Evolutionary conservation across 2,329 filamentous ascomycete species (phyloP).

Genomic region (Colletotrichum truncatum): DNA sequence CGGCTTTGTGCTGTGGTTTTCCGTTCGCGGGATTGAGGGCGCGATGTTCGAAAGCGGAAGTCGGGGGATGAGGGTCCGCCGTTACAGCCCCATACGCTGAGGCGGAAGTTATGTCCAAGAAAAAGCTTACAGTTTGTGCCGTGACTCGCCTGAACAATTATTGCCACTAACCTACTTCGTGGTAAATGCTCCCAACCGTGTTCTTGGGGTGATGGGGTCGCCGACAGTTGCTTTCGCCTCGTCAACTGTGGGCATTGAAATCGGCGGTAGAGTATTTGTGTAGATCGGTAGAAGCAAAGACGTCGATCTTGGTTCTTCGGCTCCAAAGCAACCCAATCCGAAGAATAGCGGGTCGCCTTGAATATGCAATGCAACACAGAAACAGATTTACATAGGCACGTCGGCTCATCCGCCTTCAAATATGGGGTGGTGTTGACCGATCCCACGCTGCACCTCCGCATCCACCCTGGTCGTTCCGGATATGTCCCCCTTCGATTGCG

Average conservation of each 20-base stretch:
- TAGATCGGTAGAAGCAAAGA: constrained; percentile 3
- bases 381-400: not conserved
- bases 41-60: constrained; percentile 18
- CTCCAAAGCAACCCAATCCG: not conserved
- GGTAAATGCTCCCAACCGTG: too few relatives aligned
- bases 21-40: constrained; percentile 8
- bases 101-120: constrained; percentile 1
- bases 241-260: not conserved
- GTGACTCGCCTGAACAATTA: too few relatives aligned
- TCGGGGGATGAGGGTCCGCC: constrained; percentile 24
- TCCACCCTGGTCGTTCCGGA: not conserved
- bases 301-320: constrained; percentile 4
- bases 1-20: not conserved
- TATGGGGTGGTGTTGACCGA: not conserved
- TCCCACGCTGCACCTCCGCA: not conserved
- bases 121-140: not conserved
- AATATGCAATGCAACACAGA: constrained; percentile 13
- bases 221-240: not conserved
- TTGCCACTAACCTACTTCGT: too few relatives aligned
- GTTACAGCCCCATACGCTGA: constrained; percentile 13
- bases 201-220: too few relatives aligned
- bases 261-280: not conserved
- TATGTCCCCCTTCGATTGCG: not conserved
- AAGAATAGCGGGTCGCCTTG: not conserved
- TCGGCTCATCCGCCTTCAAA: not conserved